phyloP scores from a whole-genome alignment of 768 basidiomycete genomes.

The Hemileccinum impolitum region DNA sequence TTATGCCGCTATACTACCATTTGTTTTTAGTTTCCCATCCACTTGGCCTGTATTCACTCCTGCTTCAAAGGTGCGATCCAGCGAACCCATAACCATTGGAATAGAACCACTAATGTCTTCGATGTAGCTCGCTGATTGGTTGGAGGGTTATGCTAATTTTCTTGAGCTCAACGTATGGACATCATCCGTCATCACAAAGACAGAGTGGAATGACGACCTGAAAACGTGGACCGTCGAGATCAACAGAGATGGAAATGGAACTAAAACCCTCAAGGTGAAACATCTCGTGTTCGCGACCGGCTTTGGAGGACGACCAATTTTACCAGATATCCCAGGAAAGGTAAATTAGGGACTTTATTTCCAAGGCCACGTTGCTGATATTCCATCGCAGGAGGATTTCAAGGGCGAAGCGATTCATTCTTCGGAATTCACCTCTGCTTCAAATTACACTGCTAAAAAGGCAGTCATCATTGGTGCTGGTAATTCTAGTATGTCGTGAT shows the following conservation, averaged over 20 bases:
- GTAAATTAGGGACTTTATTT: slow-evolving; percentile 19
- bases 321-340: slow-evolving; percentile 44
- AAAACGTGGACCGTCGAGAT: slow-evolving; percentile 47
- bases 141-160: slow-evolving; percentile 56
- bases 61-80: slow-evolving; percentile 41
- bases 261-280: slow-evolving; percentile 38
- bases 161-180: slow-evolving; percentile 67
- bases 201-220: slow-evolving; percentile 35
- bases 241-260: slow-evolving; percentile 29
- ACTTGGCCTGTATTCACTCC: slow-evolving; percentile 53
- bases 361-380: background rate
- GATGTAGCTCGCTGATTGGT: slow-evolving; percentile 56
- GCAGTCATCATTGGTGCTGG: slow-evolving; percentile 68
- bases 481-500: slow-evolving; percentile 44
- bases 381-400: slow-evolving; percentile 41
- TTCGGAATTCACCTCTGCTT: slow-evolving; percentile 43
- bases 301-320: slow-evolving; percentile 40
- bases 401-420: slow-evolving; percentile 57
- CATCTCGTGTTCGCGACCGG: slow-evolving; percentile 61
- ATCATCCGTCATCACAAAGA: slow-evolving; percentile 40
- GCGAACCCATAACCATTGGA: slow-evolving; percentile 47
- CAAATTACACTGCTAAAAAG: slow-evolving; percentile 56
- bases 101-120: slow-evolving; percentile 34
- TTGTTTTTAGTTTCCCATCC: slow-evolving; percentile 42
- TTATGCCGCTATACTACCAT: background rate